Evolutionary conservation across 1,284 basidiomycete genomes (phyloP).

Genomic region (Singerocomus rubriflavus): DNA sequence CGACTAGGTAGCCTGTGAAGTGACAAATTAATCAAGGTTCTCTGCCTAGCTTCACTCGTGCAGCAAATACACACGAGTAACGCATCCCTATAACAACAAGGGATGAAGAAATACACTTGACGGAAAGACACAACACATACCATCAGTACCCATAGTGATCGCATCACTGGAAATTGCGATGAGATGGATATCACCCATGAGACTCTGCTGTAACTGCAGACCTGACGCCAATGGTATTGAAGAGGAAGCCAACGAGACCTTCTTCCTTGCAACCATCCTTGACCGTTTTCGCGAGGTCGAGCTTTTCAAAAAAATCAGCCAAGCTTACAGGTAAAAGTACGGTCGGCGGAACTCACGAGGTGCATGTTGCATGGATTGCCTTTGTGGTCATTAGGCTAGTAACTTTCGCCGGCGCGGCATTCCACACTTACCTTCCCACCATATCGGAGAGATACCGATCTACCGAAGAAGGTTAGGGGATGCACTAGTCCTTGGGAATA

Average conservation of each 20-base stretch:
- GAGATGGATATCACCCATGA: neutral
- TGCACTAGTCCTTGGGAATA: neutral
- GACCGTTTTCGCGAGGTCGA: constrained; percentile 71
- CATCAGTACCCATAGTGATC: constrained; percentile 82
- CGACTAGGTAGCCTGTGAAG: constrained; percentile 73
- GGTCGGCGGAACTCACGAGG: constrained; percentile 44
- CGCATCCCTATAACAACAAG: constrained; percentile 57
- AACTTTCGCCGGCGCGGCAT: neutral
- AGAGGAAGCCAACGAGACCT: constrained; percentile 71
- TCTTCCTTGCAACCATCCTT: constrained; percentile 77
- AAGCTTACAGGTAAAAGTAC: neutral
- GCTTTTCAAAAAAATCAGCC: constrained; percentile 40
- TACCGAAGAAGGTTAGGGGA: constrained; percentile 28
- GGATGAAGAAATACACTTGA: constrained; percentile 3
- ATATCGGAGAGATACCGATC: constrained; percentile 82
- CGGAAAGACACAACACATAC: constrained; percentile 37
- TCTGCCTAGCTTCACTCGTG: neutral
- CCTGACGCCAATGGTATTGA: constrained; percentile 82
- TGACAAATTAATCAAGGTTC: constrained; percentile 1
- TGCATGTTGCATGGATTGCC: constrained; percentile 84
- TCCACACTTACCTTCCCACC: constrained; percentile 74
- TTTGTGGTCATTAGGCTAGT: constrained; percentile 26
- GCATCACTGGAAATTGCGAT: constrained; percentile 52
- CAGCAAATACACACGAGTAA: constrained; percentile 59
- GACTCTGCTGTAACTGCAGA: constrained; percentile 24